Evolutionary conservation across 1,284 basidiomycete genomes (phyloP).

Genomic region (Erythrobasidium hasegawianum): DNA sequence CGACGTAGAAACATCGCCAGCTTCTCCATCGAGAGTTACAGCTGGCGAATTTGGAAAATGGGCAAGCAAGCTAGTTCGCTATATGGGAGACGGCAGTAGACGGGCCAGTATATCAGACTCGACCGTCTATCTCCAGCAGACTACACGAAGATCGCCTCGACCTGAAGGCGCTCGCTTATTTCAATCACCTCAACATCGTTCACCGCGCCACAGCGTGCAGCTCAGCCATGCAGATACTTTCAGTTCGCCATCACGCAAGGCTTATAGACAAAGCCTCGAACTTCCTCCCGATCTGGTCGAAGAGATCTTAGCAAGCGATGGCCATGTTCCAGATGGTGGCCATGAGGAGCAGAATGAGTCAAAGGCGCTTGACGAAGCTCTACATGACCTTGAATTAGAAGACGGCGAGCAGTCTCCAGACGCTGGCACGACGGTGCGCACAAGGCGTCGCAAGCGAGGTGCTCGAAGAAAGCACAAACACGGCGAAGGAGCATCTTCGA

Average conservation of each 20-base stretch:
- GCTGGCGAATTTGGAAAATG: constrained; percentile 83
- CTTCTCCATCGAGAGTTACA: constrained; percentile 58
- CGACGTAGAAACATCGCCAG: constrained; percentile 59
- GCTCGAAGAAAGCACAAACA: constrained; percentile 57
- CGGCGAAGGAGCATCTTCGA: constrained; percentile 27
- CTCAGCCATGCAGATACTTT: constrained; percentile 9
- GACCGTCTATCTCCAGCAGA: constrained; percentile 40
- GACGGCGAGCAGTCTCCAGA: neutral
- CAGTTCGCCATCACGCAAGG: constrained; percentile 7
- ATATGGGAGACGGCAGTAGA: constrained; percentile 45
- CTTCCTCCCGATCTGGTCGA: constrained; percentile 28
- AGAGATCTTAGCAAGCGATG: neutral
- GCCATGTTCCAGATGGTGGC: neutral
- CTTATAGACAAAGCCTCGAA: neutral
- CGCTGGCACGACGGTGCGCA: constrained; percentile 44
- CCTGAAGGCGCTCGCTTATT: constrained; percentile 9
- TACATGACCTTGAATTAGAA: constrained; percentile 3
- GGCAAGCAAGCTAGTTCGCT: constrained; percentile 71
- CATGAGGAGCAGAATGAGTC: neutral
- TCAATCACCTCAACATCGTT: constrained; percentile 19
- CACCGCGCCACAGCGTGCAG: constrained; percentile 26
- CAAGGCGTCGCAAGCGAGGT: constrained; percentile 72
- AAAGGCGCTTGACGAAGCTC: neutral
- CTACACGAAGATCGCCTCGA: constrained; percentile 25
- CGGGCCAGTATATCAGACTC: constrained; percentile 47